A percentile compares a stretch with the other conserved stretches of the same genome.
These are phyloP conservation scores for Tieghemiomyces parasiticus DNA, from an alignment of 192 early-diverging fungal species.

Conservation along the genomic window DNA sequence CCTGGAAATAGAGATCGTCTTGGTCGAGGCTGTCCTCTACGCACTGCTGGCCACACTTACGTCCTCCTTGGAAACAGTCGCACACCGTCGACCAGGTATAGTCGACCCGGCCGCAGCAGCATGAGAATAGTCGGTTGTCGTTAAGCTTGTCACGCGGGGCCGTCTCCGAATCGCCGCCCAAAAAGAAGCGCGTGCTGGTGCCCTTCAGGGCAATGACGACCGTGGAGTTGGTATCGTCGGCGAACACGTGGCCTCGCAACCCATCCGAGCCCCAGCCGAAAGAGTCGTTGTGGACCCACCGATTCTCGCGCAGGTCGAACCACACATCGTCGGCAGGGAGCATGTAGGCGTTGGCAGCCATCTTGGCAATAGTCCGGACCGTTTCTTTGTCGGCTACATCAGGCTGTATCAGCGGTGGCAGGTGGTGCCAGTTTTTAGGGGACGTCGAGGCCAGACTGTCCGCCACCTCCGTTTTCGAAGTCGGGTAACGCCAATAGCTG, in stretches of 20 bases:
- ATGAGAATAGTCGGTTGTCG: slow-evolving; percentile 91
- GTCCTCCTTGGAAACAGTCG: slow-evolving; percentile 47
- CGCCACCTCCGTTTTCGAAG: neutral
- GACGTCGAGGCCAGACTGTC: neutral
- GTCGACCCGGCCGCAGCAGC: slow-evolving; percentile 82
- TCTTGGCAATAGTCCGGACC: slow-evolving; percentile 53
- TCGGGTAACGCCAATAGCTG: no score
- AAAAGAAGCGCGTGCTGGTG: slow-evolving; percentile 47
- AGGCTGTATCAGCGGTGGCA: slow-evolving; percentile 31
- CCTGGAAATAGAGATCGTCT: slow-evolving; percentile 27
- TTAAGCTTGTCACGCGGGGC: slow-evolving; percentile 60
- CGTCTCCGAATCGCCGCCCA: slow-evolving; percentile 52
- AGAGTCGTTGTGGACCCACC: slow-evolving; percentile 43
- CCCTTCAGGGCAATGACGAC: slow-evolving; percentile 84
- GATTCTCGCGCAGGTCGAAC: slow-evolving; percentile 45
- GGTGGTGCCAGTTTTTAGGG: neutral
- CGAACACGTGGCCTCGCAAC: slow-evolving; percentile 79
- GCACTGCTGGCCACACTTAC: slow-evolving; percentile 43
- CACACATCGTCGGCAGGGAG: slow-evolving; percentile 42
- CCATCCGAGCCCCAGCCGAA: slow-evolving; percentile 66
- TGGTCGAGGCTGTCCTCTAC: slow-evolving; percentile 39
- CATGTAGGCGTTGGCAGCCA: slow-evolving; percentile 78
- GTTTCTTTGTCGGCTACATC: slow-evolving; percentile 59
- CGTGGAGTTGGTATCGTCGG: slow-evolving; percentile 39
- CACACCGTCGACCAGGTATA: slow-evolving; percentile 74